These are phyloP conservation scores for Sarcocystis neurona DNA, from an alignment of 169 alveolate genomes.

Conservation along the genomic window DNA sequence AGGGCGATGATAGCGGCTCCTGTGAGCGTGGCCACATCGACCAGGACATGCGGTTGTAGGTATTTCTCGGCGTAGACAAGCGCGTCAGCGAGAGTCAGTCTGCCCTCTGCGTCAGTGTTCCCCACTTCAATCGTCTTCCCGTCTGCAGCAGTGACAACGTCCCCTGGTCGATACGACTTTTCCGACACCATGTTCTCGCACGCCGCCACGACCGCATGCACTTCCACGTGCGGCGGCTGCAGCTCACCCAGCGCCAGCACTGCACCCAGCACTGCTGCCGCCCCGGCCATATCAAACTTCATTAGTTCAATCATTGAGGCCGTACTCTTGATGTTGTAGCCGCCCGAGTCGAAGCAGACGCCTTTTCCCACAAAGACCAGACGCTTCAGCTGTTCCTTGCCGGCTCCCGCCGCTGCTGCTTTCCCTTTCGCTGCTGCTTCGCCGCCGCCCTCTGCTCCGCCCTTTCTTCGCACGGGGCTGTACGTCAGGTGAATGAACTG, in stretches of 20 bases:
- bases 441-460: too few relatives aligned
- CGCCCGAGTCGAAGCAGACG: constrained; percentile 92
- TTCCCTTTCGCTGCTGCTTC: too few relatives aligned
- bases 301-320: constrained; percentile 62
- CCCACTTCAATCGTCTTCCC: constrained; percentile 83
- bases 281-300: constrained; percentile 89
- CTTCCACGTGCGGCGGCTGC: constrained; percentile 82
- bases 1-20: constrained; percentile 90
- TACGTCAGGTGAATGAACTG: constrained; percentile 84
- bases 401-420: too few relatives aligned
- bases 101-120: constrained; percentile 98
- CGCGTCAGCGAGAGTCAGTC: constrained; percentile 96
- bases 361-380: constrained; percentile 95
- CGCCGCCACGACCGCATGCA: constrained; percentile 85
- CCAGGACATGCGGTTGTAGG: constrained; percentile 81
- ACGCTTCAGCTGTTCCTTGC: too few relatives aligned
- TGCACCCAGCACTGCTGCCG: constrained; percentile 89
- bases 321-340: constrained; percentile 85
- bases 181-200: constrained; percentile 92
- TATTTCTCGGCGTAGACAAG: constrained; percentile 88
- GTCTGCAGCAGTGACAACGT: constrained; percentile 90
- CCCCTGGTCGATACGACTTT: constrained; percentile 91
- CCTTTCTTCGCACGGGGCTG: constrained; percentile 71
- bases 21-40: constrained; percentile 95
- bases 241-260: constrained; percentile 81